Conservation (phyloP, 1,139 yeast species). For the Scheffersomyces cryptocercus region DNA sequence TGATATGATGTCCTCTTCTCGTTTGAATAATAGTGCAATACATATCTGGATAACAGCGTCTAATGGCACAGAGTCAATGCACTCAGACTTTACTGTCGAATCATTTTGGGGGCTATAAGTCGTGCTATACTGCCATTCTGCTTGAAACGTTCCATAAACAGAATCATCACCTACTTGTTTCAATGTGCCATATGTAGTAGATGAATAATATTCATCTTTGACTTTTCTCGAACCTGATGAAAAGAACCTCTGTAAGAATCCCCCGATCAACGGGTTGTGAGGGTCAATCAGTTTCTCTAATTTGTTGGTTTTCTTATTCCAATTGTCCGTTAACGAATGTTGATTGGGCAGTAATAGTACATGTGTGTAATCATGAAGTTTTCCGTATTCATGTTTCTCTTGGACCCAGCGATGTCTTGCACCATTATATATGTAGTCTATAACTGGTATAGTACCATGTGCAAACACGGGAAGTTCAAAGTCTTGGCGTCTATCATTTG, state of each 20-base stretch:
- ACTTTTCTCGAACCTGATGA: neutral
- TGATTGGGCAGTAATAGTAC: constrained; percentile 5
- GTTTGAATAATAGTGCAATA: constrained; percentile 6
- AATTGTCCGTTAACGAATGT: constrained; percentile 9
- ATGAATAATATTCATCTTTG: constrained; percentile 1
- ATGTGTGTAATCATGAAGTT: constrained; percentile 3
- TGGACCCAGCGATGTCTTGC: constrained; percentile 8
- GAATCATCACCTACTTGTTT: neutral
- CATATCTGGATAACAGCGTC: constrained; percentile 7
- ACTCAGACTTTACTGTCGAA: constrained; percentile 1
- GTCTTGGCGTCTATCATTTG: constrained; percentile 1
- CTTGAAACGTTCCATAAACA: constrained; percentile 1
- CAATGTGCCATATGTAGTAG: neutral
- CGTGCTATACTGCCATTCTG: neutral
- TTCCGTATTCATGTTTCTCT: constrained; percentile 1
- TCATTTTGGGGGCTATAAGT: constrained; percentile 1
- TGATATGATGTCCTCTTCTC: constrained; percentile 6
- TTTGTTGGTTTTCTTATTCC: constrained; percentile 4
- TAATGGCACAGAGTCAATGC: constrained; percentile 4
- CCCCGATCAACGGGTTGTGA: no score
- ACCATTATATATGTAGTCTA: constrained; percentile 8
- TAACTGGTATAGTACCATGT: constrained; percentile 7
- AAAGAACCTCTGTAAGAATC: no score
- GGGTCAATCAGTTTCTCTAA: no score
- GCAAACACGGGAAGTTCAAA: constrained; percentile 6